Conservation (phyloP, 208 protist species). For the Acanthamoeba castellanii region DNA sequence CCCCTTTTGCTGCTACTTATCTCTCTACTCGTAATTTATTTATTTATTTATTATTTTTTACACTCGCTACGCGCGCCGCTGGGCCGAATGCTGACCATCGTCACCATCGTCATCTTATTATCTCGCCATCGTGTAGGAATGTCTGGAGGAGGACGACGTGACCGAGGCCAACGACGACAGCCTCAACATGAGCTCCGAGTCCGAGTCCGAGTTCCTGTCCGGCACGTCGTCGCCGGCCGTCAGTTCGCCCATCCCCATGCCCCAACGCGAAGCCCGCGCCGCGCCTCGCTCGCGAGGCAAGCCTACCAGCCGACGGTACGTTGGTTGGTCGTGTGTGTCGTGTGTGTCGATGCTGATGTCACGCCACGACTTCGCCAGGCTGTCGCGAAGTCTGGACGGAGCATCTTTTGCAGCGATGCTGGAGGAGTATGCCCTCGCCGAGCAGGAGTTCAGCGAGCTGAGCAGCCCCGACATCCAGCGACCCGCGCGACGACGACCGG, state of each 20-base stretch:
- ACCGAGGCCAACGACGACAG: not conserved
- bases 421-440: slow-evolving; percentile 13
- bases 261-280: not conserved
- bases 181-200: slow-evolving; percentile 21
- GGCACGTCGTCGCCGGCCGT: slow-evolving; percentile 5
- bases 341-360: not conserved
- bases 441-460: slow-evolving; percentile 21
- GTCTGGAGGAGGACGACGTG: slow-evolving; percentile 18
- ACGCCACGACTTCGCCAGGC: too few species aligned
- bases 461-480: not conserved
- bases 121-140: not conserved
- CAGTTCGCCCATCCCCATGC: slow-evolving; percentile 35
- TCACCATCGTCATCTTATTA: too few species aligned
- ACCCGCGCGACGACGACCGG: not conserved
- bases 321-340: not conserved
- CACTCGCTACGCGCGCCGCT: too few species aligned
- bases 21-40: not conserved
- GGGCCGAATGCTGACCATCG: too few species aligned
- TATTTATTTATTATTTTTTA: not conserved
- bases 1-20: not conserved
- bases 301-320: not conserved
- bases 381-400: slow-evolving; percentile 20
- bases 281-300: not conserved
- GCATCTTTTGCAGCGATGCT: slow-evolving; percentile 36
- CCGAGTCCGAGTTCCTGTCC: not conserved